A percentile compares a stretch with the other conserved stretches of the same genome.
phyloP scores from a whole-genome alignment of 2,329 filamentous ascomycete species.

The Penicillium sp. region DNA sequence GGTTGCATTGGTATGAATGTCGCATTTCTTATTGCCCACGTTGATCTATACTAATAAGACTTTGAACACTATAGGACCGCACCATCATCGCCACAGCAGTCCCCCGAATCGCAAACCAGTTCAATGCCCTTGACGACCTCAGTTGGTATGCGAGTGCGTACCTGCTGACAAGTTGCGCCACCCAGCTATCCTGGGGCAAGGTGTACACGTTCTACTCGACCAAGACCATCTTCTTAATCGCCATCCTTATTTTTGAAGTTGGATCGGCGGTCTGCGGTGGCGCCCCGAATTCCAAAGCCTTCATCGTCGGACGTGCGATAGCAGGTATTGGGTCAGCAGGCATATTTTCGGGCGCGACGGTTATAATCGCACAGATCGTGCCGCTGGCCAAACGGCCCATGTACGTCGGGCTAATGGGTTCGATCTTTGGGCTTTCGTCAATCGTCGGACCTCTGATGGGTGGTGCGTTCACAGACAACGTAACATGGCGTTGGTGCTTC shows the following conservation, averaged over 20 bases:
- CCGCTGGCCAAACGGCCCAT: constrained; percentile 54
- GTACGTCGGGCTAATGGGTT: constrained; percentile 47
- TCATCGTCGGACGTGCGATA: constrained; percentile 40
- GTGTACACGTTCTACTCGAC: constrained; percentile 37
- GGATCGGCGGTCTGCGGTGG: constrained; percentile 39
- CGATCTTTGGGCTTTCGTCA: constrained; percentile 56
- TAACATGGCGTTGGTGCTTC: constrained; percentile 43
- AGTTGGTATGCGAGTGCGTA: constrained; percentile 62
- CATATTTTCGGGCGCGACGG: constrained; percentile 30
- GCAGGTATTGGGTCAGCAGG: constrained; percentile 36
- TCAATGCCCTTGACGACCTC: constrained; percentile 49
- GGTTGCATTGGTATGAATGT: not conserved
- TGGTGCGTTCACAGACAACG: constrained; percentile 44
- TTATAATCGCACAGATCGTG: constrained; percentile 37
- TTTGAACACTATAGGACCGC: constrained; percentile 43
- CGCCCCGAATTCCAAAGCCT: constrained; percentile 30
- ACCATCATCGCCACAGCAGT: constrained; percentile 36
- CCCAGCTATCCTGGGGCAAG: constrained; percentile 39
- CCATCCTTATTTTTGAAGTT: constrained; percentile 38
- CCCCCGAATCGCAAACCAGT: constrained; percentile 24
- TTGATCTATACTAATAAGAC: constrained; percentile 23
- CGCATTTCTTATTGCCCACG: not conserved
- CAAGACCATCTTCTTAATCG: constrained; percentile 37
- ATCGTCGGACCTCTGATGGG: constrained; percentile 44
- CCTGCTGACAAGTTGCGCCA: constrained; percentile 29